phyloP scores from a whole-genome alignment of 139 green algal species.

The Protoeuglena noctilucae region DNA sequence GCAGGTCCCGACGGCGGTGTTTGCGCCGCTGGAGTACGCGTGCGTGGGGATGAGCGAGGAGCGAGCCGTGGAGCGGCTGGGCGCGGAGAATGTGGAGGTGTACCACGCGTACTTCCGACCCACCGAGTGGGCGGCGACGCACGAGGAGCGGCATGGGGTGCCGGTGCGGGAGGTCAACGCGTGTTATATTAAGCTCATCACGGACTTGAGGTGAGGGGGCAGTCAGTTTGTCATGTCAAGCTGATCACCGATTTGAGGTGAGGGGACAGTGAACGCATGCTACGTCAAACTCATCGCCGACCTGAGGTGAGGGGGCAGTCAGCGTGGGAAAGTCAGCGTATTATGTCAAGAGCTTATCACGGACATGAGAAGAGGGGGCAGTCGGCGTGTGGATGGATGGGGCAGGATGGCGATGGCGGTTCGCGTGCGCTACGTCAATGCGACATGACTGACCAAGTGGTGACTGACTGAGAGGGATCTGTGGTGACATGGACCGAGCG shows the following conservation, averaged over 20 bases:
- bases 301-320: too few relatives aligned
- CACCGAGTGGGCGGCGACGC: slow-evolving; percentile 33
- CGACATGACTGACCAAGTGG: slow-evolving; percentile 16
- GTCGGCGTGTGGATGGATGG: too few relatives aligned
- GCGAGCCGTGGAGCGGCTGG: slow-evolving; percentile 19
- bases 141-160: slow-evolving; percentile 19
- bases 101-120: slow-evolving; percentile 39
- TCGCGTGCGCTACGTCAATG: too few relatives aligned
- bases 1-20: slow-evolving; percentile 33
- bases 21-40: slow-evolving; percentile 42
- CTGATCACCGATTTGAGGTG: too few relatives aligned
- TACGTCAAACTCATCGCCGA: neutral
- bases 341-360: too few relatives aligned
- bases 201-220: too few relatives aligned
- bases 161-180: slow-evolving; percentile 19
- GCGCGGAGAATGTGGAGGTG: slow-evolving; percentile 28
- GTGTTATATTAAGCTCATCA: slow-evolving; percentile 16
- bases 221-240: neutral
- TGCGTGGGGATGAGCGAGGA: slow-evolving; percentile 33
- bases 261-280: neutral
- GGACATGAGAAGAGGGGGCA: too few relatives aligned
- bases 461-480: too few relatives aligned
- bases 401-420: too few relatives aligned
- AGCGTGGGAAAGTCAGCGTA: too few relatives aligned
- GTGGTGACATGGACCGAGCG: neutral